Evolutionary conservation across 805 yeast species (phyloP), one percentile per base, ranked within the genome.

Genomic region (Wickerhamiella nectarea): DNA sequence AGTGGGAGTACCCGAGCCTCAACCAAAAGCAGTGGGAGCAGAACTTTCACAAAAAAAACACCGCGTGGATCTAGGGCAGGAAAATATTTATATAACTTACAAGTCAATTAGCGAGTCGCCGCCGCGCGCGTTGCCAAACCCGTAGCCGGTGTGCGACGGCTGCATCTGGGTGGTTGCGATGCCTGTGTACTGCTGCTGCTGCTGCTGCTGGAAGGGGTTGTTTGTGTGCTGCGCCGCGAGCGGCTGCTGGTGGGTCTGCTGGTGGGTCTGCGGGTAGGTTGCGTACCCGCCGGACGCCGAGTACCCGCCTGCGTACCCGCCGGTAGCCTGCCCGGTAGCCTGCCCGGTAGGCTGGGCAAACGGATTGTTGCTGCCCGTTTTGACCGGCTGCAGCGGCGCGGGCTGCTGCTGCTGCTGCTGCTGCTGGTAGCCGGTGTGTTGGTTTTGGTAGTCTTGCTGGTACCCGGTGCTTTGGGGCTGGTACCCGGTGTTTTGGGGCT

Each of bases 131-230:
- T 86, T 87, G 39, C 96, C 96, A 62, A 87, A 87, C 1, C 97
- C 97, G 57, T 76, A 86, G 2, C 97, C 97, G 1, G 97, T 87
- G 56, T 81, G 78, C 2, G 91, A 77, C 5, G 94, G 87, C 40
- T 79, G 75, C 47, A 85, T 71, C 38, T 66, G 69, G 11, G 82
- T 68, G 26, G 77, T 68, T 24, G 82, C 77, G 25, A 78, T 70
- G 25, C 86, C 86, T 0, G 84, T 78, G 57, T 76, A 81, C 57
- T 85, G 53, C 44, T 70, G 74, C 57, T 85, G 53, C 45, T n/a
- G n/a, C n/a, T n/a, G n/a, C n/a, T 70, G 74, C 46, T 74, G 61
- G 56, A 77, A 77, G 15, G 84, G 84, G 55, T 76, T 77, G 40
- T 72, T 56, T 9, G 41, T 31, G 15, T 25, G 31, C 25, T 28